Evolutionary conservation across 768 basidiomycete species (phyloP), one percentile per base, ranked within the genome.

Genomic region (Trametes elegans): DNA sequence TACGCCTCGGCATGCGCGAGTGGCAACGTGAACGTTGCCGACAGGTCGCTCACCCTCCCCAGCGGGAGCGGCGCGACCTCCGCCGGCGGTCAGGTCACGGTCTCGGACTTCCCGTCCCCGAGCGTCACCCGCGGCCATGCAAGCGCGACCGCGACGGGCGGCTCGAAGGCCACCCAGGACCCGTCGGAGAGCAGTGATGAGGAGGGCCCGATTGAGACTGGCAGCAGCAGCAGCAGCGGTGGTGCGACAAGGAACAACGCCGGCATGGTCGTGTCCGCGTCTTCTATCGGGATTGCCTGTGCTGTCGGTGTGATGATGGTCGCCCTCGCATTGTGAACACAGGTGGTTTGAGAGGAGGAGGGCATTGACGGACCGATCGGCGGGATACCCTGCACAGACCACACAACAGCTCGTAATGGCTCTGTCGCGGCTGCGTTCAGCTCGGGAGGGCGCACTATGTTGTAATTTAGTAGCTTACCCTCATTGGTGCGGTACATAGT

Each of bases 1-100:
- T 49, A 49, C 48, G 24, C 18, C 8, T n/a, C 27, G 26, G 43
- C 41, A 13, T 56, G 55, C 48, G 0, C 23, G 16, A 23, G 23
- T 5, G 48, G 47, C 2, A 35, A 28, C 35, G 39, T 16, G 10
- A 6, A 3, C 27, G 34, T 56, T n/a, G 31, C 1, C 28, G 23
- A n/a, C n/a, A 34, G 42, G 39, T 19, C 54, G 14, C 40, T 55
- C 21, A 49, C 46, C 29, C 32, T 55, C 23, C 47, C 54, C 13
- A 28, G 31, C 39, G 49, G 26, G 1, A 34, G 29, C 31, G 53
- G 19, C 46, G 24, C 28, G n/a, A 18, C 46, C 2, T n/a, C 46
- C n/a, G 27, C 41, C 23, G 49, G 31, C 31, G 32, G 40, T 27
- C 21, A 31, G 26, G 39, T 23, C 32, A 7, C 32, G 21, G 3